These are phyloP conservation scores for Penicillium sp. DNA, from an alignment of 2,329 filamentous ascomycete species.

Conservation along the genomic window DNA sequence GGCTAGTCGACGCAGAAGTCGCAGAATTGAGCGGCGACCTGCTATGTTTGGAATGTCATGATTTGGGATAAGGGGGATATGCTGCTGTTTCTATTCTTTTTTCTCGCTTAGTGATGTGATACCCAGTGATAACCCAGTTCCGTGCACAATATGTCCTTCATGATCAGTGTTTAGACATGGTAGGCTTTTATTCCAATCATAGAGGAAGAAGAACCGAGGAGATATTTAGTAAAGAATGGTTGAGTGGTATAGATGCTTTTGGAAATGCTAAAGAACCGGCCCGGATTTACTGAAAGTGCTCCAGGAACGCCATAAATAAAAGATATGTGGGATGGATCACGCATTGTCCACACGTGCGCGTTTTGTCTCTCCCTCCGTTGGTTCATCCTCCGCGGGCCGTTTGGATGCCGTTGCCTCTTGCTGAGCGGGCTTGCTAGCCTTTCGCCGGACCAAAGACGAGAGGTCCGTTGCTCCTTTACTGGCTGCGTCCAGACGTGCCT, in stretches of 20 bases:
- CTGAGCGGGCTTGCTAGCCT: conserved; percentile 31
- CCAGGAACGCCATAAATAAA: conserved; percentile 1
- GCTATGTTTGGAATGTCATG: conserved; percentile 23
- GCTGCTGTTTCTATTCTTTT: not conserved
- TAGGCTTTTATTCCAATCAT: no score
- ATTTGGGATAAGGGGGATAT: not conserved
- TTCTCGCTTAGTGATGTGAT: not conserved
- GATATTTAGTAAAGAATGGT: not conserved
- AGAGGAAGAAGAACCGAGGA: no score
- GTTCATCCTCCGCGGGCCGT: conserved; percentile 24
- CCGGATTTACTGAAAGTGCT: not conserved
- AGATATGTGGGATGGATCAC: not conserved
- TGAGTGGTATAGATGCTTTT: not conserved
- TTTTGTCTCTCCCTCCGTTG: conserved; percentile 23
- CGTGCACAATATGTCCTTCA: not conserved
- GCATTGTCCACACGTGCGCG: conserved; percentile 23
- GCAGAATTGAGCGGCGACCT: conserved; percentile 29
- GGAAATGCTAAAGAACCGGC: not conserved
- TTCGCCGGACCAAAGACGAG: conserved; percentile 54
- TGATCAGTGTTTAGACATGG: not conserved
- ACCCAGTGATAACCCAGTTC: not conserved
- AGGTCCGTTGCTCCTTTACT: conserved; percentile 56
- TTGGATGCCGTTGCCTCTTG: conserved; percentile 19
- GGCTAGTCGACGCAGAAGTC: conserved; percentile 45
- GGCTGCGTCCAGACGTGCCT: conserved; percentile 51